phyloP scores from a whole-genome alignment of 2,329 filamentous ascomycete species.

The Scolecobasidium constrictum region DNA sequence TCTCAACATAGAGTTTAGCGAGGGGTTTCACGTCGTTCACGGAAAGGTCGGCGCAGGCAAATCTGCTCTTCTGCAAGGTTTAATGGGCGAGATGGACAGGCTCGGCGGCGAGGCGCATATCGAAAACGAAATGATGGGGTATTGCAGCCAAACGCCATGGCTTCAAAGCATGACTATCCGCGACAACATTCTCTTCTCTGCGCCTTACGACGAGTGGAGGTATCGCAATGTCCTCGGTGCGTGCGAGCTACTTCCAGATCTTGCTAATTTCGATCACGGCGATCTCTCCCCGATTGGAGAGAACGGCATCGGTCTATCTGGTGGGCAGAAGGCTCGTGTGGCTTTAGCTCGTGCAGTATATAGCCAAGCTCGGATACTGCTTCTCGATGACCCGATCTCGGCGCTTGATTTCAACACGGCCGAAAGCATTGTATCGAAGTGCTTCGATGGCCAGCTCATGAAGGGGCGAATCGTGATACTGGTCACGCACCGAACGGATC shows the following conservation, averaged over 20 bases:
- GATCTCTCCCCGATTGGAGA: constrained; percentile 52
- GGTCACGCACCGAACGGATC: constrained; percentile 55
- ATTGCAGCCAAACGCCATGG: constrained; percentile 57
- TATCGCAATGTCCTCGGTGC: constrained; percentile 60
- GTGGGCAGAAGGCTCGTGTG: constrained; percentile 50
- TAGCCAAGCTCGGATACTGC: constrained; percentile 41
- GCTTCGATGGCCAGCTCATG: constrained; percentile 44
- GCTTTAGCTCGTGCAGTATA: constrained; percentile 52
- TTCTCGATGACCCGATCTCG: constrained; percentile 50
- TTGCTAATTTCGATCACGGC: constrained; percentile 51
- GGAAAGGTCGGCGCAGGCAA: constrained; percentile 57
- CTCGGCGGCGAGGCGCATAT: constrained; percentile 35
- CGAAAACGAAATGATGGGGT: constrained; percentile 48
- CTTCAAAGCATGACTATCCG: constrained; percentile 59
- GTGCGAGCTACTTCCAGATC: constrained; percentile 50
- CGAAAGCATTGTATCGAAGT: constrained; percentile 47
- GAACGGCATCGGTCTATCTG: constrained; percentile 50
- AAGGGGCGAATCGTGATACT: constrained; percentile 44
- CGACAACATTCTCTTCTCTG: constrained; percentile 56
- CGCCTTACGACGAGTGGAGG: constrained; percentile 55
- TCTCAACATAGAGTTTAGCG: constrained; percentile 42
- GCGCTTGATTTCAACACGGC: constrained; percentile 55
- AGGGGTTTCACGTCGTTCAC: constrained; percentile 48
- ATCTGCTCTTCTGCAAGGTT: constrained; percentile 47
- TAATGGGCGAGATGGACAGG: constrained; percentile 49